A percentile compares a stretch with the other conserved stretches of the same genome.
Evolutionary conservation across 768 basidiomycete genomes (phyloP).

Genomic region (Harrya chromipes): DNA sequence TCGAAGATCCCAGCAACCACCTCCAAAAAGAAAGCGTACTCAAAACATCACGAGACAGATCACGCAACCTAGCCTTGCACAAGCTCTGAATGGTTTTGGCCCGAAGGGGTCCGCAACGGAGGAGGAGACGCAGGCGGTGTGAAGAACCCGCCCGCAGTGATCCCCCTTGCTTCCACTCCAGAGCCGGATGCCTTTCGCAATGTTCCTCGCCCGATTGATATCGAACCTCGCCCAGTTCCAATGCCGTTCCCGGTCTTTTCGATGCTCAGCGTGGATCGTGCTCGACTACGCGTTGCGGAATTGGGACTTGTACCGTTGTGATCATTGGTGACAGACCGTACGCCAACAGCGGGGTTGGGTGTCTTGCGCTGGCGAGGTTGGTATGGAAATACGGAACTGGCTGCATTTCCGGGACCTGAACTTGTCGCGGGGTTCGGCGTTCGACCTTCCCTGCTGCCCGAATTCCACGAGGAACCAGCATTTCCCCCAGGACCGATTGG

Average conservation of each 20-base stretch:
- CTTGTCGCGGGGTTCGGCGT: slow-evolving; percentile 26
- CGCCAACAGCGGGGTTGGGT: slow-evolving; percentile 17
- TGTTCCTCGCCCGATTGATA: slow-evolving; percentile 61
- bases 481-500: slow-evolving; percentile 49
- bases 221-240: slow-evolving; percentile 51
- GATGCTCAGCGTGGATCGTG: slow-evolving; percentile 63
- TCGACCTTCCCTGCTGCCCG: slow-evolving; percentile 10
- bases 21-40: not conserved
- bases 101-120: slow-evolving; percentile 19
- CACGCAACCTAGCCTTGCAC: slow-evolving; percentile 3
- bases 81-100: not conserved
- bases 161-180: slow-evolving; percentile 70
- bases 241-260: slow-evolving; percentile 38
- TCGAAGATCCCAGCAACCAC: not conserved
- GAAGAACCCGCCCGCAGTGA: slow-evolving; percentile 81
- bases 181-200: slow-evolving; percentile 62
- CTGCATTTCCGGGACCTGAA: slow-evolving; percentile 12
- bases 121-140: slow-evolving; percentile 44
- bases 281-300: slow-evolving; percentile 39
- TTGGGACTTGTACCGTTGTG: slow-evolving; percentile 24
- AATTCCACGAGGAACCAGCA: slow-evolving; percentile 6
- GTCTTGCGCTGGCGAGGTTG: slow-evolving; percentile 43
- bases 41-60: slow-evolving; percentile 4
- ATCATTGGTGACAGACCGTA: slow-evolving; percentile 37
- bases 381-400: slow-evolving; percentile 20